Evolutionary conservation across 225 moss, liverwort and hornwort species (phyloP).

Genomic region (Pseudisothecium myosuroides): DNA sequence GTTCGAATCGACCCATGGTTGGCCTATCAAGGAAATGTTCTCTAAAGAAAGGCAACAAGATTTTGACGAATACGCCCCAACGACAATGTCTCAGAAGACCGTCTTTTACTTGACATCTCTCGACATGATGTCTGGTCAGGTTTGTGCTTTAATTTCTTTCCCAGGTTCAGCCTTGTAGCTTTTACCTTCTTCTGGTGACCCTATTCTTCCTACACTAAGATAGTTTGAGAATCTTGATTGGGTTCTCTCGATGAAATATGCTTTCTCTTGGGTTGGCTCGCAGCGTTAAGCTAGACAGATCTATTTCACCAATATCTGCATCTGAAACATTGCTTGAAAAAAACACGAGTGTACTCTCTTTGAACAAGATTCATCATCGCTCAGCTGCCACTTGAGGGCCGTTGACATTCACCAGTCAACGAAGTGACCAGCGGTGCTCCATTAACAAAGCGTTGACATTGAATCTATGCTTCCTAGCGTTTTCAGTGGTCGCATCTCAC

Average conservation of each 20-base stretch:
- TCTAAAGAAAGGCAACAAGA: slow-evolving; percentile 42
- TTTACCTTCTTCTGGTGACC: background rate
- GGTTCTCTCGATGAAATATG: background rate
- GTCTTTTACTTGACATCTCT: slow-evolving; percentile 53
- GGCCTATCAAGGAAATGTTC: slow-evolving; percentile 56
- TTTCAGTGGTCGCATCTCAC: background rate
- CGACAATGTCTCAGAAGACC: slow-evolving; percentile 54
- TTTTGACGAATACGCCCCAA: slow-evolving; percentile 55
- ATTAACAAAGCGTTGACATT: background rate
- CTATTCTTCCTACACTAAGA: background rate
- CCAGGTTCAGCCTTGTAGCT: background rate
- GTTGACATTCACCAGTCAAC: background rate
- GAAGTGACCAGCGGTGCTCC: background rate
- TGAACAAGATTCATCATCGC: background rate
- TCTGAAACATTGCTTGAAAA: background rate
- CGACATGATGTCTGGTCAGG: slow-evolving; percentile 73
- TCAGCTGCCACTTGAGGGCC: background rate
- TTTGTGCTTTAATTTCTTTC: background rate
- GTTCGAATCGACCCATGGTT: slow-evolving; percentile 47
- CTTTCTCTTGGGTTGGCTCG: background rate
- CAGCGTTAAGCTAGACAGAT: background rate
- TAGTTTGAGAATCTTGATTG: background rate
- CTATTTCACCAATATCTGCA: background rate
- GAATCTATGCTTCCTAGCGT: background rate
- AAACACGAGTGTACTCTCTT: background rate